Percentiles rank a stretch among this genome's conserved stretches.
These are phyloP conservation scores for Conoideocrella luteorostrata DNA, from an alignment of 2,329 filamentous ascomycete genomes.

Conservation along the genomic window DNA sequence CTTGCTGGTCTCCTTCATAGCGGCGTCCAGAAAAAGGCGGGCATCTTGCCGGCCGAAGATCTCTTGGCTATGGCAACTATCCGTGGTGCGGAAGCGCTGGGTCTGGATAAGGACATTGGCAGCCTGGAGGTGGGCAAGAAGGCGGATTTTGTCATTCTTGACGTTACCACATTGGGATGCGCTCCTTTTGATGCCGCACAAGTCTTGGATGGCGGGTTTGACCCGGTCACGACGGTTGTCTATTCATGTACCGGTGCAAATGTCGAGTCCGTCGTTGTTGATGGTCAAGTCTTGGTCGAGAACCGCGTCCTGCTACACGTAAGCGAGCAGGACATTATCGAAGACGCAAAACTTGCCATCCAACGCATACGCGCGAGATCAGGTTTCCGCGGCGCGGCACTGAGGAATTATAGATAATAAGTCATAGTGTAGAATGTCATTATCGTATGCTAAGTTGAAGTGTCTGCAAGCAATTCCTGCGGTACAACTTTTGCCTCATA, in stretches of 20 bases:
- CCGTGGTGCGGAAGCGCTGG: conserved; percentile 41
- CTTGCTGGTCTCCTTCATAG: conserved; percentile 44
- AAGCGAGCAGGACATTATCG: conserved; percentile 1
- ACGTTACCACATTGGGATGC: background rate
- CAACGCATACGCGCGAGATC: background rate
- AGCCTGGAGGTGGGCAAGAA: conserved; percentile 37
- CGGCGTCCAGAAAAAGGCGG: conserved; percentile 34
- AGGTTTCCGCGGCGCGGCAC: background rate
- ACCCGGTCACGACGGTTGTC: conserved; percentile 2
- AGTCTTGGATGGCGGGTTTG: conserved; percentile 4
- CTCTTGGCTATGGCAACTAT: conserved; percentile 39
- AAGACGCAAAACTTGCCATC: background rate
- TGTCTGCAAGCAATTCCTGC: too few relatives aligned
- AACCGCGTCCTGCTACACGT: background rate
- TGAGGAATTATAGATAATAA: conserved; percentile 4
- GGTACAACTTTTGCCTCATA: too few relatives aligned
- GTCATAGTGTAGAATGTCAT: too few relatives aligned
- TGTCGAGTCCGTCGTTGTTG: conserved; percentile 4
- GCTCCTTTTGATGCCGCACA: conserved; percentile 7
- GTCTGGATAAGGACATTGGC: conserved; percentile 31
- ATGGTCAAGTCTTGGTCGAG: conserved; percentile 4
- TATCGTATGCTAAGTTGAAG: too few relatives aligned
- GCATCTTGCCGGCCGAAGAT: conserved; percentile 36
- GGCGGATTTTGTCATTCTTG: conserved; percentile 30
- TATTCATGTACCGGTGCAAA: conserved; percentile 2